Conservation (phyloP, 2,329 filamentous ascomycete species). For the Fusarium torreyae region DNA sequence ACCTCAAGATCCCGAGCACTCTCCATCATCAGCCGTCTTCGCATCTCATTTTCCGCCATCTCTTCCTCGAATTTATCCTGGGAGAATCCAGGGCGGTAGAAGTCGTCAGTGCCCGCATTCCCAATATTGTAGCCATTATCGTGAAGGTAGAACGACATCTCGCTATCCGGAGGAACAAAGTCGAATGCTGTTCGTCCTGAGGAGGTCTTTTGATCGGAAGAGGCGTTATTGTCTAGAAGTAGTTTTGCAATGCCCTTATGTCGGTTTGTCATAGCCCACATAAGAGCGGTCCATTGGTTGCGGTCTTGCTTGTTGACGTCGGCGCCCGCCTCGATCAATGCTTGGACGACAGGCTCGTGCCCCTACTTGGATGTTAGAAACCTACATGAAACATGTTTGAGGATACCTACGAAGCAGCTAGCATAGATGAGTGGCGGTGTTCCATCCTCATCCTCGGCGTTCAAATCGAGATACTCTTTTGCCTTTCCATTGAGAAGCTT, state of each 20-base stretch:
- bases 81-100: slow-evolving; percentile 92
- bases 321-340: slow-evolving; percentile 86
- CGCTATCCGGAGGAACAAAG: slow-evolving; percentile 94
- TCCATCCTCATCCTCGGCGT: slow-evolving; percentile 92
- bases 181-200: slow-evolving; percentile 95
- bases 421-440: slow-evolving; percentile 98
- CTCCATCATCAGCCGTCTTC: slow-evolving; percentile 99
- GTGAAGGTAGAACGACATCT: slow-evolving; percentile 95
- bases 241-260: slow-evolving; percentile 97
- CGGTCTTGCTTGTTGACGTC: slow-evolving; percentile 94
- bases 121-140: slow-evolving; percentile 94
- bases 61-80: slow-evolving; percentile 98
- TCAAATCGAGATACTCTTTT: slow-evolving; percentile 83
- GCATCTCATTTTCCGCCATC: slow-evolving; percentile 95
- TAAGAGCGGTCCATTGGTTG: slow-evolving; percentile 97
- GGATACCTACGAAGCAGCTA: slow-evolving; percentile 86
- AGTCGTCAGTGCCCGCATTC: slow-evolving; percentile 86
- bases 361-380: slow-evolving; percentile 66
- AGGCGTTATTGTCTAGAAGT: slow-evolving; percentile 92
- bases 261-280: slow-evolving; percentile 99
- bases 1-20: slow-evolving; percentile 97
- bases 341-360: slow-evolving; percentile 88
- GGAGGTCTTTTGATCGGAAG: slow-evolving; percentile 95
- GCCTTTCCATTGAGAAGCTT: slow-evolving; percentile 82
- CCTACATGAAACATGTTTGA: not conserved